Evolutionary conservation across 371 early-diverging fungal species (phyloP).

Genomic region (Funneliformis caledonium): DNA sequence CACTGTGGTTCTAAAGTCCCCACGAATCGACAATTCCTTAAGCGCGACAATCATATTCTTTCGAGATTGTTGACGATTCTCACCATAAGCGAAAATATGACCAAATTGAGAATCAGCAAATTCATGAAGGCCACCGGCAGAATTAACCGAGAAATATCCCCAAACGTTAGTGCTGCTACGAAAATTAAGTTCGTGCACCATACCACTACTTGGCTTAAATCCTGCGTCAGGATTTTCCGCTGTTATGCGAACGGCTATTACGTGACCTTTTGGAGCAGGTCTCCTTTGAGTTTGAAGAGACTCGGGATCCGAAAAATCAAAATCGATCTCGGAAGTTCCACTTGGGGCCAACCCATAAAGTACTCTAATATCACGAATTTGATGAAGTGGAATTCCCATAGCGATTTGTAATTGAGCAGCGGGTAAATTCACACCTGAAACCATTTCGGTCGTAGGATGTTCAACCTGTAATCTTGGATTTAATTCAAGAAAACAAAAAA

Average conservation of each 20-base stretch:
- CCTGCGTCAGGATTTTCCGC: conserved; percentile 99
- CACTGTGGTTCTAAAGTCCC: conserved; percentile 97
- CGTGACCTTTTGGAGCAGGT: conserved; percentile 96
- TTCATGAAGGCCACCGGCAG: conserved; percentile 96
- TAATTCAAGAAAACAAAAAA: conserved; percentile 97
- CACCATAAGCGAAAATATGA: conserved; percentile 98
- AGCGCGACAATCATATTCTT: conserved; percentile 97
- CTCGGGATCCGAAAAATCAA: conserved; percentile 81
- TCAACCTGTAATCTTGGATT: conserved; percentile 99
- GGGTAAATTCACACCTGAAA: conserved; percentile 96
- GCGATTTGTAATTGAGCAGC: conserved; percentile 98
- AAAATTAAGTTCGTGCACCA: conserved; percentile 96
- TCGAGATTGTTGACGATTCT: conserved; percentile 90
- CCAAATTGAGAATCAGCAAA: conserved; percentile 99
- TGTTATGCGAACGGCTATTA: conserved; percentile 97
- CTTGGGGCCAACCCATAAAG: conserved; percentile 89
- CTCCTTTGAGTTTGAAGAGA: conserved; percentile 83
- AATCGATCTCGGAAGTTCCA: conserved; percentile 90
- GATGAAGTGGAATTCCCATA: conserved; percentile 95
- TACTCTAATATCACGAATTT: conserved; percentile 93
- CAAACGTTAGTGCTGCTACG: conserved; percentile 92
- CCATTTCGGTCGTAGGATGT: conserved; percentile 99
- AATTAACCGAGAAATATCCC: conserved; percentile 98
- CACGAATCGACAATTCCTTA: conserved; percentile 97
- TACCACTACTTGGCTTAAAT: conserved; percentile 97